Evolutionary conservation across 1,139 yeast genomes (phyloP), one percentile per base, ranked within the genome.

Genomic region (Geotrichum bryndzae): DNA sequence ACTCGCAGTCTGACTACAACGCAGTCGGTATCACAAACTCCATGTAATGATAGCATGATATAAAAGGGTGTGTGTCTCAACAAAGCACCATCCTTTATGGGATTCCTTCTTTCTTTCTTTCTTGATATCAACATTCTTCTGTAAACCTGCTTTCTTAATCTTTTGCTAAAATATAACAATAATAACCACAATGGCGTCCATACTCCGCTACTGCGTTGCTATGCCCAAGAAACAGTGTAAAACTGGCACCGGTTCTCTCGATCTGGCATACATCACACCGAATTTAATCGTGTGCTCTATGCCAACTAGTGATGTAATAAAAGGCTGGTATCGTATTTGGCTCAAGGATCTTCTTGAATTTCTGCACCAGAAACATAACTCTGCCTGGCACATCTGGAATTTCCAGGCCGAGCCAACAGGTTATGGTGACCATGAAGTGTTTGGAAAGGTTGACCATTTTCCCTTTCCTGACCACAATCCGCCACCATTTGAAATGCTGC

Each of bases 391-490:
- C 65, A 76, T 91, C 1, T 87, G 86, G 82, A 90, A 90, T 69
- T 79, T 91, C 51, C 79, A 91, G 63, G 84, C 83, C 2, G 95
- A 88, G 69, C 77, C 74, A 1, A 71, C 79, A 2, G 83, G 82
- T 2, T 63, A 63, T 51, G 86, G 87, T 58, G 78, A 76, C 25
- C 80, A 81, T 53, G 78, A 70, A 5, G 70, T 62, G 18, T 72
- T 66, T 29, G 68, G 66, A 52, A 66, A 65, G 58, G 80, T 78
- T 70, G 77, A 74, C 23, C 80, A 79, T 64, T 77, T 73, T 64
- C 88, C 87, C 0, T 86, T 88, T 74, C 82, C 86, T 8, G 98
- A 92, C 70, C 97, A 91, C 70, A 82, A 83, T 58, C 85, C 95
- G 0, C 92, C 96, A 0, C 82, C 91, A 0, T 80, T 92, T 60